Base-by-base conservation (phyloP, 768 basidiomycete genomes). In the Pulveroboletus sp. region DNA sequence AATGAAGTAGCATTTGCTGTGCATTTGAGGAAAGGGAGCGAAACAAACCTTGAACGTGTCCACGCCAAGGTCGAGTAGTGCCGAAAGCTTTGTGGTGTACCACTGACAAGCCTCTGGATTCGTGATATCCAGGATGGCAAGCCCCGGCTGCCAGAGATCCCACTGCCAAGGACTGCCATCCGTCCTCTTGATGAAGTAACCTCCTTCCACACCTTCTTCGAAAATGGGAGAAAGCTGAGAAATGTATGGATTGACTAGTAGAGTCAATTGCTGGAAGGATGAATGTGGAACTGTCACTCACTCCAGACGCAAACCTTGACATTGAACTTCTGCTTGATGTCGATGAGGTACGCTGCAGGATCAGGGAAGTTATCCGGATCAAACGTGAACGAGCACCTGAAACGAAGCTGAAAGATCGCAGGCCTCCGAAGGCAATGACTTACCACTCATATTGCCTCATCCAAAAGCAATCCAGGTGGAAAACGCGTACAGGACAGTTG, bases 391-490 rank as follows among this genome's bases (percentile, higher is more conserved):
- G 81, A 83, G 55, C 82, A 83, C 80, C 81, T 82, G 40, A 36
- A 51, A 63, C 59, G 55, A 63, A 63, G 39, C 51, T 34, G 16
- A 54, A 26, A n/a, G 12, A 46, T 5, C 23, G 27, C 11, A 20
- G n/a, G 16, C 6, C n/a, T 19, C 27, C 5, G 11, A 17, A 43
- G 38, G 30, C 5, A 31, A 40, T 59, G 57, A 56, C 68, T 41
- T 45, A 77, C 82, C 82, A 84, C 65, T 83, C 80, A 58, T 83
- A 82, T 63, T 80, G 78, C 57, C 81, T 82, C 81, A 82, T 83
- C 81, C 82, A 84, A 63, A 86, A 89, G 60, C 85, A 88, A 60
- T 88, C 86, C 34, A 88, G 62, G 57, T 89, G 86, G 70, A 88
- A 84, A 3, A 87, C 85, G 19, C 83, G 76, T 23, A 87, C 83